phyloP scores from a whole-genome alignment of 345 rosid species.

The Erucastrum elatum region DNA sequence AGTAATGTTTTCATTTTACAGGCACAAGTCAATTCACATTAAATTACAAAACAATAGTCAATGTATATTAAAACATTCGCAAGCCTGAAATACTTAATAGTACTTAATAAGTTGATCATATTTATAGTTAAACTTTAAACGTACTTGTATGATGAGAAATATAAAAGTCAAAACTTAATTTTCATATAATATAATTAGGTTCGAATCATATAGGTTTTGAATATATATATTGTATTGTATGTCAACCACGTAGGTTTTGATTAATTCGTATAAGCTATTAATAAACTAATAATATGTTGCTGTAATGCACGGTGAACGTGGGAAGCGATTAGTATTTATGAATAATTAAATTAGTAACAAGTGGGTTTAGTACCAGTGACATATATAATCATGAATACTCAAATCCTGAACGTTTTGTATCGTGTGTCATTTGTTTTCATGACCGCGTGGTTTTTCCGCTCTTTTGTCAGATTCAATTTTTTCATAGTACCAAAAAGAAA shows the following conservation, averaged over 20 bases:
- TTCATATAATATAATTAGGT: conserved; percentile 1
- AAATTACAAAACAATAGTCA: conserved; percentile 31
- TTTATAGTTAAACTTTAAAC: background rate
- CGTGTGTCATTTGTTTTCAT: background rate
- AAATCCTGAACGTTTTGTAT: conserved; percentile 2
- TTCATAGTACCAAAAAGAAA: too few species aligned
- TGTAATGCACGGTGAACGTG: conserved; percentile 33
- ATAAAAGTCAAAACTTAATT: conserved; percentile 16
- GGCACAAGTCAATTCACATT: conserved; percentile 28
- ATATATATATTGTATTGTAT: background rate
- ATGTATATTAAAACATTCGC: conserved; percentile 5
- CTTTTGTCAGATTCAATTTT: too few species aligned
- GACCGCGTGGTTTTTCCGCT: too few species aligned
- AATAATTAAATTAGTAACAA: conserved; percentile 20
- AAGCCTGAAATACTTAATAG: background rate
- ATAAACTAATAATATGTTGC: conserved; percentile 30
- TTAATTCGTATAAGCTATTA: conserved; percentile 28
- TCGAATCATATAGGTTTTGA: conserved; percentile 23
- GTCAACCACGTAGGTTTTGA: conserved; percentile 40
- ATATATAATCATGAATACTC: conserved; percentile 1
- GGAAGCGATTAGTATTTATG: conserved; percentile 19
- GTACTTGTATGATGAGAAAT: conserved; percentile 11
- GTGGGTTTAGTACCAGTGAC: conserved; percentile 31
- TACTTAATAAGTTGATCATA: background rate
- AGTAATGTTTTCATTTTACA: conserved; percentile 5